phyloP scores from a whole-genome alignment of 768 basidiomycete genomes.

The Suillus americanus region DNA sequence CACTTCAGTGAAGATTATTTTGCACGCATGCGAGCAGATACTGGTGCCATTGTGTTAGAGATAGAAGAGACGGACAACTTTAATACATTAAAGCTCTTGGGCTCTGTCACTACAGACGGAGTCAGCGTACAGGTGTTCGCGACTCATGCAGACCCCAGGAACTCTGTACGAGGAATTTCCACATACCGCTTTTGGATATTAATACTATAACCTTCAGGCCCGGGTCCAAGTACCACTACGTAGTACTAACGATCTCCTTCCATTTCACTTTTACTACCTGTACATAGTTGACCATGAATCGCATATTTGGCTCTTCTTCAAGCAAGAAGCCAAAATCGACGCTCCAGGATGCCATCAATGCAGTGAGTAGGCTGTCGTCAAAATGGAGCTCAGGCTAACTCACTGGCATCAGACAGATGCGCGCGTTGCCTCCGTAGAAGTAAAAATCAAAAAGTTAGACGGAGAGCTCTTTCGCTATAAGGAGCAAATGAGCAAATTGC shows the following conservation, averaged over 20 bases:
- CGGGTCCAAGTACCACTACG: not conserved
- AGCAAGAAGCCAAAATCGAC: slow-evolving; percentile 82
- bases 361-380: slow-evolving; percentile 48
- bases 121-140: not conserved
- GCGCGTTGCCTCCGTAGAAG: slow-evolving; percentile 85
- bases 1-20: not conserved
- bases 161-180: not conserved
- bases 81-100: not conserved
- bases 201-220: not conserved
- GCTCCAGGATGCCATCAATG: slow-evolving; percentile 90
- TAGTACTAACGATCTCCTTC: not conserved
- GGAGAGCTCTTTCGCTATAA: slow-evolving; percentile 90
- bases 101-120: not conserved
- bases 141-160: not conserved
- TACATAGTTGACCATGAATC: slow-evolving; percentile 62
- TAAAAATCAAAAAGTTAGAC: slow-evolving; percentile 96
- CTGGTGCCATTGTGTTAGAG: not conserved
- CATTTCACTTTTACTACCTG: not conserved
- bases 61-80: not conserved
- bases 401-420: slow-evolving; percentile 68
- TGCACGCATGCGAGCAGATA: not conserved
- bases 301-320: slow-evolving; percentile 76
- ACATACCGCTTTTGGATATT: not conserved
- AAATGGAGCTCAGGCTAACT: not conserved
- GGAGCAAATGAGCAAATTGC: slow-evolving; percentile 93